phyloP scores from a whole-genome alignment of 1,284 basidiomycete species.

The Afroboletus lepidellus region DNA sequence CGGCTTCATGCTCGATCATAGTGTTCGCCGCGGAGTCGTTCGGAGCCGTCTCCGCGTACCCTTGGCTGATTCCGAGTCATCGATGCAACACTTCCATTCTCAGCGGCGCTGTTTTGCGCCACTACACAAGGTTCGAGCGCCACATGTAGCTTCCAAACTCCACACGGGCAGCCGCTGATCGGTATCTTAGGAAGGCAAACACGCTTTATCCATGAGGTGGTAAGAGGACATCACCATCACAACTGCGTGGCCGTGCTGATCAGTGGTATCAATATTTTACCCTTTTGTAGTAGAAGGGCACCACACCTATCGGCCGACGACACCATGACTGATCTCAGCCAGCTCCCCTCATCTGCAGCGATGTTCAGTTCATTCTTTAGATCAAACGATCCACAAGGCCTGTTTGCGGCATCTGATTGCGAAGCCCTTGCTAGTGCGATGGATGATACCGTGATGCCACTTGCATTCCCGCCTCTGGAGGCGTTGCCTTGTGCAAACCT shows the following conservation, averaged over 20 bases:
- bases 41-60: too few relatives aligned
- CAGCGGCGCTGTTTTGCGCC: not conserved
- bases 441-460: constrained; percentile 13
- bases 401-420: constrained; percentile 20
- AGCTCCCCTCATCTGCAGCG: constrained; percentile 1
- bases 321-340: constrained; percentile 9
- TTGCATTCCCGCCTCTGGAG: constrained; percentile 20
- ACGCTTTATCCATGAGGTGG: constrained; percentile 13
- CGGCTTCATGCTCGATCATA: too few relatives aligned
- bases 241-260: not conserved
- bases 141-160: not conserved
- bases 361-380: constrained; percentile 15
- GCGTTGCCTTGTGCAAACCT: constrained; percentile 22
- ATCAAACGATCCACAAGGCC: constrained; percentile 20
- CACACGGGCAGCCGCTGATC: not conserved
- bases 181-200: constrained; percentile 3
- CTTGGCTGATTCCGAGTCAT: too few relatives aligned
- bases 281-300: not conserved
- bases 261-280: not conserved
- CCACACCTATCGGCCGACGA: not conserved
- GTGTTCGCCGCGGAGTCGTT: too few relatives aligned
- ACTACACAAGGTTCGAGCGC: not conserved
- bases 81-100: too few relatives aligned
- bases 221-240: not conserved
- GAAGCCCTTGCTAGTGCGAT: constrained; percentile 17